phyloP scores from a whole-genome alignment of 2,329 filamentous ascomycete species.

The Exophiala sp. region DNA sequence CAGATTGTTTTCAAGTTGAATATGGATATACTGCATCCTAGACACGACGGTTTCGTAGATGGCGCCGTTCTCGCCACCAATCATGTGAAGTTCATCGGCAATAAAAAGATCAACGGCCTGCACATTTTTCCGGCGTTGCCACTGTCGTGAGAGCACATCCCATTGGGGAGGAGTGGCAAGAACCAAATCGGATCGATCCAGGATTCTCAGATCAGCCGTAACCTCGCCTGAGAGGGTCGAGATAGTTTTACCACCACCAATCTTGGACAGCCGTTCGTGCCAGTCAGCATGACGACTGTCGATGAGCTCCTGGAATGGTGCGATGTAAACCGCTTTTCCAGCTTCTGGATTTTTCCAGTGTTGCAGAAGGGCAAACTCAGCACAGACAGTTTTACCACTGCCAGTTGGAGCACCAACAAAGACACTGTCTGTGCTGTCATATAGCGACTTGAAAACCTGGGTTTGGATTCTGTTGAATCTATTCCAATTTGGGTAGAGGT shows the following conservation, averaged over 20 bases:
- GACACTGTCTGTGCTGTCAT: conserved; percentile 86
- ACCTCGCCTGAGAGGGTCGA: conserved; percentile 93
- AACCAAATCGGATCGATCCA: conserved; percentile 83
- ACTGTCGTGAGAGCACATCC: conserved; percentile 93
- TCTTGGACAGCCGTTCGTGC: conserved; percentile 68
- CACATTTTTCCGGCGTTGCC: conserved; percentile 94
- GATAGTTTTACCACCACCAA: conserved; percentile 82
- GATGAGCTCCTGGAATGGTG: conserved; percentile 89
- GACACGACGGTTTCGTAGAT: conserved; percentile 97
- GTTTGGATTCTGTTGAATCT: conserved; percentile 98
- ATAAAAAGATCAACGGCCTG: conserved; percentile 88
- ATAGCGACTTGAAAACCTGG: conserved; percentile 92
- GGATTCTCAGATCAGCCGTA: conserved; percentile 79
- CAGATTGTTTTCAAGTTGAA: conserved; percentile 78
- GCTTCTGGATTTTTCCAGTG: conserved; percentile 74
- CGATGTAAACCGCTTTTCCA: conserved; percentile 86
- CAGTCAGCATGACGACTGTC: conserved; percentile 80
- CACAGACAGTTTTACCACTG: conserved; percentile 94
- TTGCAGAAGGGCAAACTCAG: conserved; percentile 85
- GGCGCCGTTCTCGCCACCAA: conserved; percentile 81
- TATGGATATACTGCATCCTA: conserved; percentile 92
- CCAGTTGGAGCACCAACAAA: conserved; percentile 90
- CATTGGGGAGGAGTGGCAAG: conserved; percentile 91
- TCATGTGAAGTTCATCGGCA: conserved; percentile 89
- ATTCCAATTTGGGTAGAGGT: conserved; percentile 76